Conservation (phyloP, 2,329 filamentous ascomycete genomes). For the Penicillium sp. region DNA sequence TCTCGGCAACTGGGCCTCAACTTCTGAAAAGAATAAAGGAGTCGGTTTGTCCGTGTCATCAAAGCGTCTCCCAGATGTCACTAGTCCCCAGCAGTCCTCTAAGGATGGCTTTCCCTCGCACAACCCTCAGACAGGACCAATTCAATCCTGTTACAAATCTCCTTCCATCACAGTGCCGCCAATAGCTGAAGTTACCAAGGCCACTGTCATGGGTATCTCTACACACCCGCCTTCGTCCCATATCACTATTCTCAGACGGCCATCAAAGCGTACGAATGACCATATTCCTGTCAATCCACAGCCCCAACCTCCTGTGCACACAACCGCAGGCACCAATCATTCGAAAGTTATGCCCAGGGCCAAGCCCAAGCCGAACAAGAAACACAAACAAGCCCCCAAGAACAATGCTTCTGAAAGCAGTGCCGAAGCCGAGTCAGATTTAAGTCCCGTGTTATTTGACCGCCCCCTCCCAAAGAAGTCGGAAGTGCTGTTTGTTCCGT, state of each 20-base stretch:
- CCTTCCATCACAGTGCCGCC: background rate
- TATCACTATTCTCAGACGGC: constrained; percentile 18
- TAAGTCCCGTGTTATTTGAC: constrained; percentile 33
- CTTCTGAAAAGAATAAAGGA: background rate
- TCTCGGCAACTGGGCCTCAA: background rate
- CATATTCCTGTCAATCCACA: background rate
- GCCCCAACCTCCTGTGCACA: background rate
- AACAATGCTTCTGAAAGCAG: constrained; percentile 29
- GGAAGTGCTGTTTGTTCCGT: constrained; percentile 25
- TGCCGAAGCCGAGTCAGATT: constrained; percentile 32
- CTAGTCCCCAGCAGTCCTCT: background rate
- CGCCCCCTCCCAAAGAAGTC: constrained; percentile 19
- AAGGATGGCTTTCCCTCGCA: background rate
- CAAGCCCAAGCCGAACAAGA: constrained; percentile 4
- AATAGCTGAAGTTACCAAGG: background rate
- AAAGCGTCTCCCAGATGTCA: background rate
- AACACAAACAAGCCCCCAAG: background rate
- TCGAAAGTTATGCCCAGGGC: background rate
- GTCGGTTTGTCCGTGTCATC: background rate
- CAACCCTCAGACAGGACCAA: background rate
- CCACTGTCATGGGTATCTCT: background rate
- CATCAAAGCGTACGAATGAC: background rate
- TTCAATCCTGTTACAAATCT: background rate
- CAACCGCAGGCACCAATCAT: background rate
- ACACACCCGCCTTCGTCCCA: background rate